Percentiles rank a stretch among this genome's conserved stretches.
phyloP scores from a whole-genome alignment of 2,329 filamentous ascomycete species.

The Talaromyces sp. region DNA sequence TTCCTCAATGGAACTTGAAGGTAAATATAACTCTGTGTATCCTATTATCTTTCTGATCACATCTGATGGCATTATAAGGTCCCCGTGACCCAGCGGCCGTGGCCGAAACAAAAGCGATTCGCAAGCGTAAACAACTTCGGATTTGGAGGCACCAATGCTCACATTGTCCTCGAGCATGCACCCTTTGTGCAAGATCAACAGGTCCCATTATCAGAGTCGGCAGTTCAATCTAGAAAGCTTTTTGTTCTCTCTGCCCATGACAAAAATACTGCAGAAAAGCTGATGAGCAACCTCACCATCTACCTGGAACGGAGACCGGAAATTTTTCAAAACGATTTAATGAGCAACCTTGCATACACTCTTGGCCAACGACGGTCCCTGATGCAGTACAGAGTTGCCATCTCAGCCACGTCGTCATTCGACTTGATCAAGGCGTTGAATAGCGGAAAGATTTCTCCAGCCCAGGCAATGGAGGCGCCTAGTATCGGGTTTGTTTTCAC shows the following conservation, averaged over 20 bases:
- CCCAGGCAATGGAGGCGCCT: not conserved
- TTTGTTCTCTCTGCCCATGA: constrained; percentile 1
- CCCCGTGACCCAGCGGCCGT: not conserved
- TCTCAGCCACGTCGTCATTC: not conserved
- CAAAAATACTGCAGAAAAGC: not conserved
- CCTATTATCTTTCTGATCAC: not conserved
- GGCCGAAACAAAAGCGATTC: constrained; percentile 1
- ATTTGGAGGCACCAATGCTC: constrained; percentile 12
- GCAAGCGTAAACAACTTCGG: constrained; percentile 11
- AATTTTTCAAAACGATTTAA: not conserved
- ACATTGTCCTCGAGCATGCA: constrained; percentile 8
- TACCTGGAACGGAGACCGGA: not conserved
- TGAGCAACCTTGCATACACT: constrained; percentile 6
- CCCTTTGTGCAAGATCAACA: not conserved
- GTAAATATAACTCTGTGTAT: not conserved
- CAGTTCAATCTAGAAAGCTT: not conserved
- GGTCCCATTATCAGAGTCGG: not conserved
- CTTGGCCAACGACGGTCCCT: constrained; percentile 3
- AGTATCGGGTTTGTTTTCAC: constrained; percentile 28
- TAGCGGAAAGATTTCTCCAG: not conserved
- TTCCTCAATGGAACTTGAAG: not conserved
- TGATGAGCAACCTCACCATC: not conserved
- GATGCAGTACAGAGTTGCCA: not conserved
- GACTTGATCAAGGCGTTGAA: constrained; percentile 1
- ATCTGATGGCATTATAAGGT: not conserved